Evolutionary conservation across 108 stramenopile species (phyloP), one percentile per base, ranked within the genome.

Genomic region (Cyclotella kingstonii): DNA sequence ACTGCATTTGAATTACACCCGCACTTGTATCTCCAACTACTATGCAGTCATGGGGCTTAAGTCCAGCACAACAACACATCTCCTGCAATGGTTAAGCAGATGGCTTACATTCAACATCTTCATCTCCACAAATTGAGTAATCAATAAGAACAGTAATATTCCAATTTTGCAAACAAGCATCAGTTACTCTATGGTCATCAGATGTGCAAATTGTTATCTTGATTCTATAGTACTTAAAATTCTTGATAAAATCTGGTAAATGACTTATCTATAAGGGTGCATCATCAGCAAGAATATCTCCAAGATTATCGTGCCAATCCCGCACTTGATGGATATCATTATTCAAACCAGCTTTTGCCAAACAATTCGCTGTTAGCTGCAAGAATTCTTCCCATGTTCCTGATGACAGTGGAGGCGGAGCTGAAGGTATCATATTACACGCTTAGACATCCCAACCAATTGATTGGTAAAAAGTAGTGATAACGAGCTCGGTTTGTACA

Each of bases 21-120:
- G 47, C 43, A 26, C 36, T 57, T 11, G 84, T 85, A 51, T 85
- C 84, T 21, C 84, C 84, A 11, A 82, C 81, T 10, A 85, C 77
- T 17, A 85, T 58, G 48, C 81, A 77, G 17, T 81, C 69, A 23
- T 66, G 39, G 3, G 74, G 74, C 17, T 34, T 18, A 8, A 71
- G 31, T 23, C 57, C 54, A 9, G 60, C 73, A 29, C 46, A 41
- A 5, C 49, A 12, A 52, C 84, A 85, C 12, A 85, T 36, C 10
- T 43, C 36, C 21, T 43, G 23, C 12, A 85, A 38, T 21, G 84
- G 84, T 19, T 57, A 46, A 30, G 79, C 49, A 52, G 44, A 46
- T 2, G 84, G 84, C 41, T 85, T 82, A 45, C 59, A 36, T 30
- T 69, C 41, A 12, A 23, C 29, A 9, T 80, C 82, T 78, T 83